Conservation (phyloP, 306 rosid genomes). For the Chamaecrista fasciculata region DNA sequence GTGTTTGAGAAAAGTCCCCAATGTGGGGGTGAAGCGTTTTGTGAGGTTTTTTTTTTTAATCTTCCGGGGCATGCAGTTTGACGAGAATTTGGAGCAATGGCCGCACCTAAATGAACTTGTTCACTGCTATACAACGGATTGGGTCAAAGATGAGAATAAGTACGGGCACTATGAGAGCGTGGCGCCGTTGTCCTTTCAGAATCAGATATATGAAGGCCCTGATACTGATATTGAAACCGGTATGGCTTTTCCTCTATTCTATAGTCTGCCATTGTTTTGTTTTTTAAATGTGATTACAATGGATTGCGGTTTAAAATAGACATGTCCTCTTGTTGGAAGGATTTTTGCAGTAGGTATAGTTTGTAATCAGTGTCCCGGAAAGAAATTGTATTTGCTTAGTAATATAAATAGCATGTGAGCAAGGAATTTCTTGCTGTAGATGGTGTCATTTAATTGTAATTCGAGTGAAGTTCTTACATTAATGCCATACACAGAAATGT, state of each 20-base stretch:
- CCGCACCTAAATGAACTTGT: conserved; percentile 93
- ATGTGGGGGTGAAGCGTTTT: neutral
- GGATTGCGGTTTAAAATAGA: neutral
- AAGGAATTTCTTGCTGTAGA: neutral
- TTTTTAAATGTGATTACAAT: neutral
- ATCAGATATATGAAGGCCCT: conserved; percentile 96
- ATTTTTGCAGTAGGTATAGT: neutral
- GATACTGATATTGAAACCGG: conserved; percentile 98
- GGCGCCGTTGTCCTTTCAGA: conserved; percentile 62
- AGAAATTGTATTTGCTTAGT: neutral
- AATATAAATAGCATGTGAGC: neutral
- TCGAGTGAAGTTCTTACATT: conserved; percentile 18
- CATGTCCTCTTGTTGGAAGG: neutral
- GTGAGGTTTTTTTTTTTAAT: neutral
- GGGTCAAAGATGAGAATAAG: conserved; percentile 95
- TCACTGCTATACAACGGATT: conserved; percentile 93
- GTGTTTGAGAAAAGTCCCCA: neutral
- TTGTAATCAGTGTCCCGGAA: neutral
- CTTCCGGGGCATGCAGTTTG: conserved; percentile 49
- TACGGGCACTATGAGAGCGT: conserved; percentile 84
- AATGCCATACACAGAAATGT: conserved; percentile 62
- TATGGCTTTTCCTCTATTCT: conserved; percentile 27
- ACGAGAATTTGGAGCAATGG: conserved; percentile 98
- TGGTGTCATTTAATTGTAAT: conserved; percentile 4
- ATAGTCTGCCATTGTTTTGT: neutral